Conservation (phyloP, 345 rosid species). For the Trapa bicornis region DNA sequence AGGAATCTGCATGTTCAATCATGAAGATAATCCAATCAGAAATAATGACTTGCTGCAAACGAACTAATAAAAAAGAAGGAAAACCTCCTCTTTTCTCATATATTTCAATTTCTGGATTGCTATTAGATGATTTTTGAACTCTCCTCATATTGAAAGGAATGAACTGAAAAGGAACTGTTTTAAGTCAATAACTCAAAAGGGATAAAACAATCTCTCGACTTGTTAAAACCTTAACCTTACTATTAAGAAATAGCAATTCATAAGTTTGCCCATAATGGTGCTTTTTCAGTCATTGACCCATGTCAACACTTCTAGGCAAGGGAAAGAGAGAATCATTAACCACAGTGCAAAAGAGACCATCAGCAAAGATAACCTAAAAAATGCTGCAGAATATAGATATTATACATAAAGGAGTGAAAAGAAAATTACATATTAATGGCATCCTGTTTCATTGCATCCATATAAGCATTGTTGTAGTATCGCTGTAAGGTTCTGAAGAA, state of each 20-base stretch:
- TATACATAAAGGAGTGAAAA: background rate
- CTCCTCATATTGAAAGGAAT: too few relatives aligned
- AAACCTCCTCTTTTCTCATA: background rate
- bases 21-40: background rate
- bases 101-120: too few relatives aligned
- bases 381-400: background rate
- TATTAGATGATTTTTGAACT: too few relatives aligned
- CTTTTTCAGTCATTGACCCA: background rate
- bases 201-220: too few relatives aligned
- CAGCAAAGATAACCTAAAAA: background rate
- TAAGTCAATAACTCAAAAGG: too few relatives aligned
- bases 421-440: conserved; percentile 75
- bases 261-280: background rate
- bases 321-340: background rate
- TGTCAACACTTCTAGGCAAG: background rate
- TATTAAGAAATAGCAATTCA: background rate
- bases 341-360: background rate
- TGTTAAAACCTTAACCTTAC: background rate
- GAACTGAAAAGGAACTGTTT: too few relatives aligned
- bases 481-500: conserved; percentile 94
- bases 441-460: conserved; percentile 91
- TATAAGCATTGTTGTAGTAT: conserved; percentile 85
- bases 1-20: conserved; percentile 53
- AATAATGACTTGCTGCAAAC: background rate
- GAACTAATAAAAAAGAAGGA: background rate